Percentiles rank a stretch among this genome's conserved stretches.
Conservation (phyloP, 2,329 filamentous ascomycete genomes). For the Phaeosphaeriaceae sp. region DNA sequence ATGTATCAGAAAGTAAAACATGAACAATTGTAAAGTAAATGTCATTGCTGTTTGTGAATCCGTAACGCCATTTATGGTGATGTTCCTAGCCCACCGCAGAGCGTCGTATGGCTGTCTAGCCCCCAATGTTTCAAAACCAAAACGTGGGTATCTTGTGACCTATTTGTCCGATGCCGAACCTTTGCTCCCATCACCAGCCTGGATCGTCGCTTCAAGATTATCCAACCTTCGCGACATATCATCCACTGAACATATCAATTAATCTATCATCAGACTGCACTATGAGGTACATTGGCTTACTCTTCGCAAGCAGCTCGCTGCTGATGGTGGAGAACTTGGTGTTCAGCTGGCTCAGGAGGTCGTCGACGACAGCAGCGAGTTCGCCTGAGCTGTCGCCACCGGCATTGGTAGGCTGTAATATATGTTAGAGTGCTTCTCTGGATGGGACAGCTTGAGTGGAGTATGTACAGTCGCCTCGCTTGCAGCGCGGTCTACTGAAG, state of each 20-base stretch:
- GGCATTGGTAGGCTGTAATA: conserved; percentile 22
- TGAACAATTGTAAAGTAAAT: neutral
- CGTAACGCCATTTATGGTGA: neutral
- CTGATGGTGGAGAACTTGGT: conserved; percentile 86
- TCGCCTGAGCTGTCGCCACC: conserved; percentile 58
- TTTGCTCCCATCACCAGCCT: conserved; percentile 57
- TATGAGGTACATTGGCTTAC: conserved; percentile 58
- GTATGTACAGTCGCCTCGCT: conserved; percentile 29
- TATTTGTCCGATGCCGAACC: conserved; percentile 33
- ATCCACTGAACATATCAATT: conserved; percentile 70
- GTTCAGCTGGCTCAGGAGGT: conserved; percentile 82
- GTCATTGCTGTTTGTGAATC: neutral
- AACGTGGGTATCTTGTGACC: neutral
- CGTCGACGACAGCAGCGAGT: conserved; percentile 81
- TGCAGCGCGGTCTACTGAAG: conserved; percentile 24
- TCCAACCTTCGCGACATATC: conserved; percentile 90
- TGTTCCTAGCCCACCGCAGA: neutral
- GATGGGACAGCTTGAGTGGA: neutral
- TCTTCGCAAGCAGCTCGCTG: conserved; percentile 86
- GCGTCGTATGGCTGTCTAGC: neutral
- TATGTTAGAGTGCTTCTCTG: conserved; percentile 1
- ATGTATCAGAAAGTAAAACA: conserved; percentile 2
- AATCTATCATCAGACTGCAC: too few species aligned
- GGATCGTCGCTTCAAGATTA: conserved; percentile 77
- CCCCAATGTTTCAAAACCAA: neutral